Evolutionary conservation across 108 stramenopile species (phyloP), one percentile per base, ranked within the genome.

Genomic region (Skeletonema marinoi): DNA sequence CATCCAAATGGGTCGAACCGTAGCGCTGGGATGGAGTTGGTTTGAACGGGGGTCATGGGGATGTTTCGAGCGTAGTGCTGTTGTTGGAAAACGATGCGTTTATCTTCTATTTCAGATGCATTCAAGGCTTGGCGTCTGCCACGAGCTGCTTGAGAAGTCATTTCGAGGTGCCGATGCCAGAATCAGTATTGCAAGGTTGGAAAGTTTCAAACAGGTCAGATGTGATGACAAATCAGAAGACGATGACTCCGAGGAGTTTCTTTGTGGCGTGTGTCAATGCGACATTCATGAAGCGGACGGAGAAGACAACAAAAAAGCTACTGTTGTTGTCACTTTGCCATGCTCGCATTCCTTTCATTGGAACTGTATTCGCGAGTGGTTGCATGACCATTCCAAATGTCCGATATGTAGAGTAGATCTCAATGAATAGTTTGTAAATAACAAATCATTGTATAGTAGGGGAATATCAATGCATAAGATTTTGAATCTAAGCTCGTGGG

Each of bases 11-110:
- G 81, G 74, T 14, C 42, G 81, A 12, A 75, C 81, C 21, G 65
- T 82, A 3, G 81, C 81, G 17, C 48, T 82, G 38, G 81, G 74
- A 9, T 82, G 81, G 81, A 76, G 75, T 54, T 82, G 81, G 81
- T 82, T 82, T 38, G 81, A 82, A 65, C 46, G 70, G 41, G 81
- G 81, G 25, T 76, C 74, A 10, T 82, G 81, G 81, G 66, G 74
- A 16, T 82, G 81, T 46, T 76, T 82, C 32, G 65, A 75, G 31
- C 66, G 74, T 48, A 82, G 74, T 56, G 81, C 81, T 32, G 74
- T 82, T 5, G 81, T 82, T 4, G 81, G 81, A 16, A 75, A 64
- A 59, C 74, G 70, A 8, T 82, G 81, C 58, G 75, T 82, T 19
- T 62, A 75, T 36, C 70, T 75, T 4, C 51, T 82, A 66, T 82